Evolutionary conservation across 2,329 filamentous ascomycete genomes (phyloP).

Genomic region (Aspergillus sp.): DNA sequence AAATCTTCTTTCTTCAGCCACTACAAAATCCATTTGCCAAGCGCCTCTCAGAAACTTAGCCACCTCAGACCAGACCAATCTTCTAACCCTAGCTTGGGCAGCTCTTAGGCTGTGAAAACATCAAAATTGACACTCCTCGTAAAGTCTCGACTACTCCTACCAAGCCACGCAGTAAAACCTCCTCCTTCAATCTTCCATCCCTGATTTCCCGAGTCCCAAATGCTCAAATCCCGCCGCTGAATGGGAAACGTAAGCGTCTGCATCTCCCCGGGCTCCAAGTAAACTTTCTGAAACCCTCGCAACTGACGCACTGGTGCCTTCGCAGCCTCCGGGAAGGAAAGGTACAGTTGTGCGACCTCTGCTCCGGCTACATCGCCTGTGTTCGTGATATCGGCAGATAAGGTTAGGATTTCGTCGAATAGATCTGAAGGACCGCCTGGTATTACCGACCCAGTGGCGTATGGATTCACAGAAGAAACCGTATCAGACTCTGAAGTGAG

Average conservation of each 20-base stretch:
- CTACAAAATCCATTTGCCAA: no score
- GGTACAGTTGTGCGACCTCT: conserved; percentile 58
- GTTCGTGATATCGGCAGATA: conserved; percentile 52
- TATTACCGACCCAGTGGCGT: not conserved
- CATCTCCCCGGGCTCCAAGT: conserved; percentile 42
- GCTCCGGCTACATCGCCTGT: conserved; percentile 49
- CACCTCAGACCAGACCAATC: no score
- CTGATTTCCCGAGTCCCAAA: conserved; percentile 35
- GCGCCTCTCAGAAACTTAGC: no score
- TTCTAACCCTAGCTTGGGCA: no score
- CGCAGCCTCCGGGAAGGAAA: conserved; percentile 42
- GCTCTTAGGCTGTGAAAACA: not conserved
- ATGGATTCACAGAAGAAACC: not conserved
- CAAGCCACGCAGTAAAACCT: conserved; percentile 23
- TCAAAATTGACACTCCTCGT: not conserved
- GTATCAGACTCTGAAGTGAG: not conserved
- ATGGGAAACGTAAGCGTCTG: conserved; percentile 47
- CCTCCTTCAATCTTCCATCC: conserved; percentile 32
- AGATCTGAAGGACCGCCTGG: conserved; percentile 55
- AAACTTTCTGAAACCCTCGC: conserved; percentile 54
- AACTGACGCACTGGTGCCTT: conserved; percentile 38
- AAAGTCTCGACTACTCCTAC: conserved; percentile 12
- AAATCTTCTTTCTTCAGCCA: no score
- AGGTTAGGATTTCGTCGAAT: conserved; percentile 51
- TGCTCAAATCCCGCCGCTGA: conserved; percentile 36